Base-by-base conservation (phyloP, 805 yeast species). In the Kregervanrija delftensis region DNA sequence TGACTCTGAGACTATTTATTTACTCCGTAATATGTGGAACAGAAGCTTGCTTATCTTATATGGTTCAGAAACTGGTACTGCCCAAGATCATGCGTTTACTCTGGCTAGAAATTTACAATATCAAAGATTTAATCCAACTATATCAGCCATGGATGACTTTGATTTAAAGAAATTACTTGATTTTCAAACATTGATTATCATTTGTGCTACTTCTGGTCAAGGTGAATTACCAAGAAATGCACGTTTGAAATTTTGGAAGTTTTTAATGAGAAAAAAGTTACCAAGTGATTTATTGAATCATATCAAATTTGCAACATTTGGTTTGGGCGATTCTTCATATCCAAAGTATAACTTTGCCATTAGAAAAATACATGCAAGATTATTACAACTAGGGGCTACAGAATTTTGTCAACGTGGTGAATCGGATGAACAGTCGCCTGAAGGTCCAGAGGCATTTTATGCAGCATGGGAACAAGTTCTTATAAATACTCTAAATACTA, bases 151-250 rank as follows among this genome's bases (percentile, higher is more conserved):
- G 49, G 86, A 85, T 52, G 81, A 78, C 37, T 78, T 77, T 56
- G 76, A 80, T 46, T 61, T 82, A 37, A 73, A 71, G 51, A 69
- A 69, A 44, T 64, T 86, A 41, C 65, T 76, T 5, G 69, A 77
- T 3, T 72, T 79, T 12, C 55, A 65, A 6, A 63, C 64, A 30
- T 67, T 78, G 42, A 68, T 81, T 16, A 70, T 83, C 0, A 60
- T 91, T 3, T 85, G 95, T 59, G 81, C 96, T 1, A 91, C 99
- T 0, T 84, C 96, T 1, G 98, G 99, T 8, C 97, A 91, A 63
- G 99, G 99, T 28, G 96, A 85, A 49, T 63, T 91, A 32, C 98
- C 99, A 0, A 64, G 84, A 36, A 87, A 87, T 58, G 82, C 84
- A 1, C 70, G 71, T 50, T 8, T 22, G 6, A 77, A 75, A 48